phyloP scores from a whole-genome alignment of 2,329 filamentous ascomycete genomes.

The Trematosphaeria pertusa region DNA sequence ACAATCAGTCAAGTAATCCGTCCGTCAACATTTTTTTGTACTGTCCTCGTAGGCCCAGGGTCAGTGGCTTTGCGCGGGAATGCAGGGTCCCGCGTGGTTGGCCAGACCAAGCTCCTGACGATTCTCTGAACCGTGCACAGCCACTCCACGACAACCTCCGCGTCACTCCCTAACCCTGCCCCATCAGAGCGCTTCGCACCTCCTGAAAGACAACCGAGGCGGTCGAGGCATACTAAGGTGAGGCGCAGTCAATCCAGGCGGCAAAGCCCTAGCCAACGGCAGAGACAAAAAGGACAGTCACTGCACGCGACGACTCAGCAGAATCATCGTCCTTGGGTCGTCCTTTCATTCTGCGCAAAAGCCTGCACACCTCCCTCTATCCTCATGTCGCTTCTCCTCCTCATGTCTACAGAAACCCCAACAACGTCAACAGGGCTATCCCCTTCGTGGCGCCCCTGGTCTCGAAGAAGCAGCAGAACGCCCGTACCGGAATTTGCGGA shows the following conservation, averaged over 20 bases:
- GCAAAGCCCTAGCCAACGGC: slow-evolving; percentile 5
- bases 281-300: slow-evolving; percentile 1
- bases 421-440: slow-evolving; percentile 11
- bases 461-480: slow-evolving; percentile 12
- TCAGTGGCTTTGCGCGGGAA: slow-evolving; percentile 4
- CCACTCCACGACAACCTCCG: slow-evolving; percentile 10
- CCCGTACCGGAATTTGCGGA: slow-evolving; percentile 12
- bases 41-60: no score
- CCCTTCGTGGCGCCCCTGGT: slow-evolving; percentile 3
- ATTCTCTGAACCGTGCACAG: slow-evolving; percentile 13
- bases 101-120: slow-evolving; percentile 8
- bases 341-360: neutral
- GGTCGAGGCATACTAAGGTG: slow-evolving; percentile 15
- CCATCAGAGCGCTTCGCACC: slow-evolving; percentile 5
- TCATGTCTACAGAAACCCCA: slow-evolving; percentile 13
- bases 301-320: neutral
- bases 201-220: slow-evolving; percentile 10
- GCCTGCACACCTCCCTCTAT: no score
- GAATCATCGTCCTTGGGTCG: neutral
- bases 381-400: slow-evolving; percentile 7
- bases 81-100: slow-evolving; percentile 12
- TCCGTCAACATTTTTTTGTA: no score
- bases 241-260: slow-evolving; percentile 10
- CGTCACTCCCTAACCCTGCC: slow-evolving; percentile 18
- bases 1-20: no score